These are phyloP conservation scores for Raphanus sativus DNA, from an alignment of 345 rosid genomes.

Conservation along the genomic window DNA sequence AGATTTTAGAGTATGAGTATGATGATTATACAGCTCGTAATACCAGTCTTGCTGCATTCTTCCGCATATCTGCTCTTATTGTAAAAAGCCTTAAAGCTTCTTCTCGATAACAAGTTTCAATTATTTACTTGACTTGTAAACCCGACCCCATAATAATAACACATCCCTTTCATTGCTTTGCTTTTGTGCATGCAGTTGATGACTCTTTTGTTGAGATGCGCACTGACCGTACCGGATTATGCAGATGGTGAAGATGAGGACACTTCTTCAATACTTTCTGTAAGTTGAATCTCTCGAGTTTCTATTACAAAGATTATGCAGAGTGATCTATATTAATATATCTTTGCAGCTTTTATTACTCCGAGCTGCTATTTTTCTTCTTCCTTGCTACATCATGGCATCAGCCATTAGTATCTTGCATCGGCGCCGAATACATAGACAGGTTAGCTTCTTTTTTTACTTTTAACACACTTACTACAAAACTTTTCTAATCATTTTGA, in stretches of 20 bases:
- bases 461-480: background rate
- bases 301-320: background rate
- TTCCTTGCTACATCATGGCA: slow-evolving; percentile 98
- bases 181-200: slow-evolving; percentile 54
- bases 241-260: slow-evolving; percentile 67
- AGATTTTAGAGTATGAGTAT: slow-evolving; percentile 80
- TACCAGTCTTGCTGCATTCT: slow-evolving; percentile 85
- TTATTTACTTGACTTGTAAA: background rate
- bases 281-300: slow-evolving; percentile 43
- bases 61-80: slow-evolving; percentile 82
- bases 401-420: slow-evolving; percentile 93
- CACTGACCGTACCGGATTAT: slow-evolving; percentile 64
- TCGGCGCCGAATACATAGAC: slow-evolving; percentile 76
- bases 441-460: slow-evolving; percentile 41
- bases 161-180: background rate
- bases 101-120: background rate
- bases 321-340: background rate
- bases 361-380: slow-evolving; percentile 76
- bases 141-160: no score
- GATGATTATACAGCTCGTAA: slow-evolving; percentile 80
- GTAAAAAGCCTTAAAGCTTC: slow-evolving; percentile 44
- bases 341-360: slow-evolving; percentile 72
- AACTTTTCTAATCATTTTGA: background rate
- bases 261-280: slow-evolving; percentile 70
- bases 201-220: slow-evolving; percentile 82